Evolutionary conservation across 1,284 basidiomycete genomes (phyloP), one percentile per base, ranked within the genome.

Genomic region (Trichosporon faecale): DNA sequence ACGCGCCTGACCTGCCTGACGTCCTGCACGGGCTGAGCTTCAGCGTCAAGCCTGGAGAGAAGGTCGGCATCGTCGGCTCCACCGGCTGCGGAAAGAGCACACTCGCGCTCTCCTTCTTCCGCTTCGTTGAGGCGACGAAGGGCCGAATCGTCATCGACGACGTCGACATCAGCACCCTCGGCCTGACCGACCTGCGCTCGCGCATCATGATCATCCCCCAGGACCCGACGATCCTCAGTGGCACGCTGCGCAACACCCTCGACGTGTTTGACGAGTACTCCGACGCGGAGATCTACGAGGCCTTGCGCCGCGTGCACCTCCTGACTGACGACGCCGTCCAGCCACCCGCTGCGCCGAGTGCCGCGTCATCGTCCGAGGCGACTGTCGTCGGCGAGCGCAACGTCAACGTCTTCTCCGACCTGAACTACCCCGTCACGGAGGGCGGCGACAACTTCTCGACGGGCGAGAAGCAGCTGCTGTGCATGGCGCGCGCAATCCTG

Each of bases 201-300:
- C 77, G 85, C 70, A 85, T 96, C 70, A 95, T 94, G 3, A 96
- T 99, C 80, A 98, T 99, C 69, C 95, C 96, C 74, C 95, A 95
- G 89, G 93, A 95, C 79, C 94, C 94, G 0, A 93, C 91, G 0
- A 94, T 98, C 77, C 83, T 96, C 67, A 93, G 91, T 69, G 94
- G 94, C 25, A 92, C 89, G 1, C 75, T 96, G n/a, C 88, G 94
- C 21, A 91, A 91, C 0, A 92, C 93, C 0, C 85, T 96, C n/a
- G 94, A 97, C 77, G 91, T 95, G 11, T 95, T 97, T 75, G 88
- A 91, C 40, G 92, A 95, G 79, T 95, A 95, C 74, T 86, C 91
- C 70, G 95, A 96, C 71, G 78, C 77, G 0, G 92, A 95, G 71
- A 94, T 97, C 75, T 95, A 91, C 74, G 93, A 94, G 81, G 91